Evolutionary conservation across 2,329 filamentous ascomycete genomes (phyloP).

Genomic region (Epichloe sp.): DNA sequence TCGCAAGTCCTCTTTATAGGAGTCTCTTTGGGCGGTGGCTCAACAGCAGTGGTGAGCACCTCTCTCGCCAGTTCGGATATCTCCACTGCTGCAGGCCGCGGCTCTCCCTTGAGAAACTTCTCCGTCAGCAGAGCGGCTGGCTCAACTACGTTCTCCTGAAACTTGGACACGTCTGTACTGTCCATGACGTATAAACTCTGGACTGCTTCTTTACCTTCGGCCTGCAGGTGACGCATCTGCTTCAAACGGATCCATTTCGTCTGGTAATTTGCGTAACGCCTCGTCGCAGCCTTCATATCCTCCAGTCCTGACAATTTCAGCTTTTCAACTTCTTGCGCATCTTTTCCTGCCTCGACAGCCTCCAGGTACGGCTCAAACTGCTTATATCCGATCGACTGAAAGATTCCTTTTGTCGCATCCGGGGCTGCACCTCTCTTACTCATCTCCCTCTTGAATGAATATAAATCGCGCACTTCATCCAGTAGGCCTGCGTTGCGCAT

Average conservation of each 20-base stretch:
- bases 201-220: slow-evolving; percentile 35
- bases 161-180: slow-evolving; percentile 54
- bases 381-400: slow-evolving; percentile 94
- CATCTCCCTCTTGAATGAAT: slow-evolving; percentile 24
- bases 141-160: slow-evolving; percentile 48
- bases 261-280: slow-evolving; percentile 79
- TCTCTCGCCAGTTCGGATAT: slow-evolving; percentile 35
- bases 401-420: slow-evolving; percentile 74
- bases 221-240: slow-evolving; percentile 54
- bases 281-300: slow-evolving; percentile 67
- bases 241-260: slow-evolving; percentile 79
- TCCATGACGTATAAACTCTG: slow-evolving; percentile 66
- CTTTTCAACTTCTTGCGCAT: slow-evolving; percentile 31
- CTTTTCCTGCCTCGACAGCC: slow-evolving; percentile 23
- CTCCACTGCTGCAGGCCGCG: slow-evolving; percentile 37
- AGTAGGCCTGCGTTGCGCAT: slow-evolving; percentile 55
- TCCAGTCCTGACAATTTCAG: slow-evolving; percentile 52
- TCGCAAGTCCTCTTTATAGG: slow-evolving; percentile 54
- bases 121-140: slow-evolving; percentile 50
- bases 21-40: slow-evolving; percentile 36
- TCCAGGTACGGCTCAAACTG: slow-evolving; percentile 66
- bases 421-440: slow-evolving; percentile 35
- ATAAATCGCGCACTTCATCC: slow-evolving; percentile 34
- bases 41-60: slow-evolving; percentile 38
- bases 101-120: slow-evolving; percentile 46